These are phyloP conservation scores for Hippophae rhamnoides DNA, from an alignment of 306 rosid genomes.

Conservation along the genomic window DNA sequence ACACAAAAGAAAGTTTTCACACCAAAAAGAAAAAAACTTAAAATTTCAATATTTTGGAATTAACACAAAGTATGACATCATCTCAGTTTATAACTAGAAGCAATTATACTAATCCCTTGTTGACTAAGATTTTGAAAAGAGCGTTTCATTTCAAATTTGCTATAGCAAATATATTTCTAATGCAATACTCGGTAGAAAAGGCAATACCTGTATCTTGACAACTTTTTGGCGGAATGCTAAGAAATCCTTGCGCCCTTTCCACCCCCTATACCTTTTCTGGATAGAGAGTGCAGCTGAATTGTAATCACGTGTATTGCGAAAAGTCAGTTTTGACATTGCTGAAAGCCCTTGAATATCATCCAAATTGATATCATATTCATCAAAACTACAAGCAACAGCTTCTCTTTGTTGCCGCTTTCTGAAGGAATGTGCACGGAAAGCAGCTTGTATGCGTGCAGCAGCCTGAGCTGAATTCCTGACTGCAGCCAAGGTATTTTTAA, in stretches of 20 bases:
- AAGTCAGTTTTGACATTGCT: conserved; percentile 53
- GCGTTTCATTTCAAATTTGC: background rate
- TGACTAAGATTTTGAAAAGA: too few relatives aligned
- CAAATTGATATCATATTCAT: conserved; percentile 35
- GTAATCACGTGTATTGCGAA: conserved; percentile 45
- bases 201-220: conserved; percentile 81
- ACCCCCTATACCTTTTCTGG: conserved; percentile 89
- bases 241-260: conserved; percentile 78
- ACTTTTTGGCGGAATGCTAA: conserved; percentile 72
- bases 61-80: too few relatives aligned
- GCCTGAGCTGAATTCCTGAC: conserved; percentile 84
- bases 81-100: too few relatives aligned
- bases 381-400: conserved; percentile 23
- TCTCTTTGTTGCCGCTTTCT: conserved; percentile 43
- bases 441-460: conserved; percentile 86
- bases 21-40: too few relatives aligned
- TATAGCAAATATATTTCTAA: background rate
- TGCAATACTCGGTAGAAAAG: background rate
- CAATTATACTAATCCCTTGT: too few relatives aligned
- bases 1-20: background rate
- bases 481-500: conserved; percentile 56
- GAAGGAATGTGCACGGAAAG: conserved; percentile 87
- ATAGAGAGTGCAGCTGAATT: conserved; percentile 82
- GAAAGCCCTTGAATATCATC: conserved; percentile 51
- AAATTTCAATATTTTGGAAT: too few relatives aligned